Base-by-base conservation (phyloP, 768 basidiomycete genomes). In the Podaxis mareebaensis region DNA sequence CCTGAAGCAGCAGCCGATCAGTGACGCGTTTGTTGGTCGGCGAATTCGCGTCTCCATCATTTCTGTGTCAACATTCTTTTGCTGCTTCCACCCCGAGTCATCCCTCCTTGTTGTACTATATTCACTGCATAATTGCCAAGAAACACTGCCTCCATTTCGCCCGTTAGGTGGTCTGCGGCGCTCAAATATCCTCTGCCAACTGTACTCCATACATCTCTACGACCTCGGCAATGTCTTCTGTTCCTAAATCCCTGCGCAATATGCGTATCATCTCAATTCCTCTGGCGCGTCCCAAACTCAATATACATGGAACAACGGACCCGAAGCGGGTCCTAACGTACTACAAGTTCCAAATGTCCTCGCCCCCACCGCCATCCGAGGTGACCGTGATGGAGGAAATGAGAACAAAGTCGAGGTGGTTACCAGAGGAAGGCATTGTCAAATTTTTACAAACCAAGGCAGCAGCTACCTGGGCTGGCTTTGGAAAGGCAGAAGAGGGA, bases 401-500 rank as follows among this genome's bases (percentile, higher is more conserved):
- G 59, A 63, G 36, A 33, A 53, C 63, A 26, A 60, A 68, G 61
- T 73, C 74, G 44, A 65, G 71, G n/a, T 75, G 78, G 71, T 51
- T 74, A 59, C 76, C 79, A 0, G 71, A 78, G 46, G 78, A 77
- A 22, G 85, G 84, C 64, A 52, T 82, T 36, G 68, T 77, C n/a
- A 82, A 80, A 4, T 85, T 80, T 79, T 77, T 75, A 4, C 76
- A 81, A 3, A 72, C 69, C 22, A 92, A 88, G 68, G 86, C 85
- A 0, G 71, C 80, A 1, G 72, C 78, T 52, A 72, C 81, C 4
- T 93, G 92, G 92, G 78, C 84, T 26, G 78, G 79, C 20, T 87
- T 91, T 69, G 92, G 90, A 11, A 85, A 86, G 67, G 85, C 88
- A 1, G 76, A 87, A 60, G 85, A 83, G 22, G 85, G 82, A 13